phyloP scores from a whole-genome alignment of 2,329 filamentous ascomycete genomes.

The Elsinoe ampelina region DNA sequence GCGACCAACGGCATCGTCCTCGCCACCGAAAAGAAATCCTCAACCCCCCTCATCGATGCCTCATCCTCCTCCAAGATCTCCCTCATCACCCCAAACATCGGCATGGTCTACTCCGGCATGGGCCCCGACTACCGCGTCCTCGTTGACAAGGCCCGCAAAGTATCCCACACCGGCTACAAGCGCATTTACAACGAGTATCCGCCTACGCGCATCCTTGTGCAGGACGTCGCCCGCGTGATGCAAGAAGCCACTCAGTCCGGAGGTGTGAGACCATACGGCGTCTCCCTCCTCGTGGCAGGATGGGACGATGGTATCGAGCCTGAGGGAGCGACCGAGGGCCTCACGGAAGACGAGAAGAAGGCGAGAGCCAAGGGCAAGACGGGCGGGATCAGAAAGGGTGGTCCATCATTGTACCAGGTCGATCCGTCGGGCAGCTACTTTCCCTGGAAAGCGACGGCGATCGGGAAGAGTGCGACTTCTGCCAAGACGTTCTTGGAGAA shows the following conservation, averaged over 20 bases:
- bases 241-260: constrained; percentile 98
- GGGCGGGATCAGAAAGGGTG: constrained; percentile 88
- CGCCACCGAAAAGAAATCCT: constrained; percentile 98
- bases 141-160: constrained; percentile 95
- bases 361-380: constrained; percentile 78
- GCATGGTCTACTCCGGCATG: constrained; percentile 99
- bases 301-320: constrained; percentile 97
- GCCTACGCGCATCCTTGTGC: constrained; percentile 97
- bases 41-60: constrained; percentile 90
- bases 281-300: constrained; percentile 87
- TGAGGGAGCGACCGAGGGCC: constrained; percentile 49
- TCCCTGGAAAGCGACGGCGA: constrained; percentile 98
- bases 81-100: constrained; percentile 96
- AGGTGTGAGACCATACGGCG: constrained; percentile 93
- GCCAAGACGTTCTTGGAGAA: constrained; percentile 99
- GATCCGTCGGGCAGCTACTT: constrained; percentile 99
- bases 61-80: constrained; percentile 94
- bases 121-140: constrained; percentile 96
- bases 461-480: constrained; percentile 95
- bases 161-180: constrained; percentile 97
- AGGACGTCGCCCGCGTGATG: constrained; percentile 95
- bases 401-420: constrained; percentile 96
- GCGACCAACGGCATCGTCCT: constrained; percentile 98
- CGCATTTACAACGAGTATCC: constrained; percentile 99
- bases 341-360: constrained; percentile 52